Conservation (phyloP, 345 rosid genomes). For the Noccaea bulbosa region DNA sequence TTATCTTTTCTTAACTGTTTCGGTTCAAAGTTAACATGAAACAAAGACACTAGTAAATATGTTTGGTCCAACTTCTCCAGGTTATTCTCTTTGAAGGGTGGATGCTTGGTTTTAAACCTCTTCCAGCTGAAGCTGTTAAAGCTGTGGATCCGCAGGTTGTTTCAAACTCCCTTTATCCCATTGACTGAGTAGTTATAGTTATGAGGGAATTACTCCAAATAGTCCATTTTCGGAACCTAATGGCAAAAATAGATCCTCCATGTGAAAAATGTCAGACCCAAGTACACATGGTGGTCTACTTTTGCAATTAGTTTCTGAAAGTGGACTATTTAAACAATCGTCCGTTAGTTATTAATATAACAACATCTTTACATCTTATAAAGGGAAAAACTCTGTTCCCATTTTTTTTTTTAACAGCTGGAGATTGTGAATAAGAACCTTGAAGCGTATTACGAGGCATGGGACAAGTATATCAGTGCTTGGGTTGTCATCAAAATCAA, state of each 20-base stretch:
- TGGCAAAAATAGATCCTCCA: too few relatives aligned
- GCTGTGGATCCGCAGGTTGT: constrained; percentile 90
- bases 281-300: too few relatives aligned
- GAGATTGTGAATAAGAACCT: constrained; percentile 83
- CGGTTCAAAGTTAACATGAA: constrained; percentile 11
- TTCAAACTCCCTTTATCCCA: background rate
- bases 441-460: constrained; percentile 79
- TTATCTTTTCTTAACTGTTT: constrained; percentile 14
- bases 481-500: constrained; percentile 90
- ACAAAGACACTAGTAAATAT: background rate
- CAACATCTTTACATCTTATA: background rate
- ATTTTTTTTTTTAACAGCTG: constrained; percentile 54
- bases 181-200: background rate
- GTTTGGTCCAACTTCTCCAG: constrained; percentile 37
- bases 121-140: constrained; percentile 60
- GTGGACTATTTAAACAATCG: too few relatives aligned
- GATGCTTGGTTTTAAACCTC: constrained; percentile 97
- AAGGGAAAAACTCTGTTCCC: background rate
- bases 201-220: too few relatives aligned
- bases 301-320: too few relatives aligned
- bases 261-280: too few relatives aligned
- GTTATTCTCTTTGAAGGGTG: constrained; percentile 93
- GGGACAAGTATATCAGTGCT: constrained; percentile 84
- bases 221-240: too few relatives aligned
- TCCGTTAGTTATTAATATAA: background rate